Evolutionary conservation across 805 yeast species (phyloP).

Genomic region (Metschnikowia orientalis): DNA sequence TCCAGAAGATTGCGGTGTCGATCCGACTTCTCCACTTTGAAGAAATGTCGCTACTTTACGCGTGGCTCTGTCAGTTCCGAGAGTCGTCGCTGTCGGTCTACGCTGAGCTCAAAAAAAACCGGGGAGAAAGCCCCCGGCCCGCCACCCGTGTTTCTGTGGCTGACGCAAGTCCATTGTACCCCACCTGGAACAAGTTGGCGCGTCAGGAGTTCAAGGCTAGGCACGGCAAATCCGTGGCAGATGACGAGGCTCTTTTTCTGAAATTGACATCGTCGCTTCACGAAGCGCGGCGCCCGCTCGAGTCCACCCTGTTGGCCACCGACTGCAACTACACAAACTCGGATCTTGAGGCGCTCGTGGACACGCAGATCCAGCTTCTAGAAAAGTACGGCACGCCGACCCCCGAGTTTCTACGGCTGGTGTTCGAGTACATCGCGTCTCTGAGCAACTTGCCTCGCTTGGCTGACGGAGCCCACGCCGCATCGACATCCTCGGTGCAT

Average conservation of each 20-base stretch:
- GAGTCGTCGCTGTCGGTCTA: slow-evolving; percentile 22
- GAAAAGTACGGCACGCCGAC: slow-evolving; percentile 27
- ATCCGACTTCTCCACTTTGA: slow-evolving; percentile 46
- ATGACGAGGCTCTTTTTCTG: slow-evolving; percentile 1
- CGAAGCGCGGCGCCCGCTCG: no score
- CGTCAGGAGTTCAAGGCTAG: slow-evolving; percentile 1
- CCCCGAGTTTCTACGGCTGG: slow-evolving; percentile 39
- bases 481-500: slow-evolving; percentile 27
- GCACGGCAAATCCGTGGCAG: neutral
- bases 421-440: slow-evolving; percentile 45
- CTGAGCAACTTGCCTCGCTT: slow-evolving; percentile 22
- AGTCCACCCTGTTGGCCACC: neutral
- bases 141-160: neutral
- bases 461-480: slow-evolving; percentile 1
- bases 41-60: slow-evolving; percentile 36
- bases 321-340: slow-evolving; percentile 23
- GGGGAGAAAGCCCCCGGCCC: neutral
- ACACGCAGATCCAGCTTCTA: slow-evolving; percentile 49
- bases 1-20: slow-evolving; percentile 35
- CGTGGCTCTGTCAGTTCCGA: slow-evolving; percentile 33
- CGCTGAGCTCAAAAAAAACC: no score
- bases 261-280: slow-evolving; percentile 1
- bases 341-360: slow-evolving; percentile 38
- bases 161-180: slow-evolving; percentile 3
- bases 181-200: slow-evolving; percentile 7